Base-by-base conservation (phyloP, 352 stramenopile genomes). In the Thraustochytrium sp. region DNA sequence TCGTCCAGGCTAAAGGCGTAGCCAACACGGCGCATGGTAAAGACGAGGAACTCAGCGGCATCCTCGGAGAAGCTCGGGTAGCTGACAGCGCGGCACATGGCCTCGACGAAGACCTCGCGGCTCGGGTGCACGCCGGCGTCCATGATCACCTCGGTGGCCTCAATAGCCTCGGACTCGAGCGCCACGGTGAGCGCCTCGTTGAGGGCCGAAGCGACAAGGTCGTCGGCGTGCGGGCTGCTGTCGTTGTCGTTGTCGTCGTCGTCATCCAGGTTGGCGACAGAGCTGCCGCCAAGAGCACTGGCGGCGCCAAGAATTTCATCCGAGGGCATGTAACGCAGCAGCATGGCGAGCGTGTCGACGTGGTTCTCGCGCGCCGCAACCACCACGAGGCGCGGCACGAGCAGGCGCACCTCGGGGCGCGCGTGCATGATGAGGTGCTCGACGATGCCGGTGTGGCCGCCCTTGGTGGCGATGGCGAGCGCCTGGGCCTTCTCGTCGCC, bases 1-100 rank as follows among this genome's bases (percentile, higher is more conserved):
- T 80, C 44, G 5, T 80, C 68, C 21, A 63, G 31, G 3, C 5
- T 44, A 53, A 80, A 49, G 0, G n/a, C 13, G 8, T 44, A 8
- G 23, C 46, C 34, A 8, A 21, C 5, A 13, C 31, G 48, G 8
- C 21, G 13, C 42, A 80, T 61, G 48, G 31, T 46, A 31, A 36
- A 29, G 42, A 40, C 48, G n/a, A 80, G 68, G n/a, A 48, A 34
- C 34, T 80, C 68, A 42, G 9, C 31, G 21, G 31, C 26, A 29
- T 80, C 68, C 34, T 80, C 68, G 8, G n/a, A 23, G 31, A 75
- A 80, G 37, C 23, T 72, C n/a, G 31, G 31, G 26, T 80, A 21
- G 18, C n/a, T 53, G 68, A n/a, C 63, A 80, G 68, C 68, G 13
- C 23, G 8, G 26, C 16, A 13, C 48, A 80, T 46, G 34, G 34